Evolutionary conservation across 1,284 basidiomycete genomes (phyloP), one percentile per base, ranked within the genome.

Genomic region (Peniophora sp.): DNA sequence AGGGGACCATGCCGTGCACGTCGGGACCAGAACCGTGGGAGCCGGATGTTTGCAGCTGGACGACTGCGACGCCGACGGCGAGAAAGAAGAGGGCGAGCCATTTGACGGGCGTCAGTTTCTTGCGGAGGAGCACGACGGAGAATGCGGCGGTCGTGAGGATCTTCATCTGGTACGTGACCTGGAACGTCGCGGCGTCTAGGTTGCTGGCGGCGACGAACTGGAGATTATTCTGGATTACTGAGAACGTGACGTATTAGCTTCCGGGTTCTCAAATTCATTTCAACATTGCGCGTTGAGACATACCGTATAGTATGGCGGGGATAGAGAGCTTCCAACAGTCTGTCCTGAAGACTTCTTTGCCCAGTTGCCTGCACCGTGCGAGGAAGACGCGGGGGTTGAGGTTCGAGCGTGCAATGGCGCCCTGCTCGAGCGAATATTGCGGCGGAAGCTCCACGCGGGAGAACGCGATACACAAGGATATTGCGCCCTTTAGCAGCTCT

Each of bases 101-200:
- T 65, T 96, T 93, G 20, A 76, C 74, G 1, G 76, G 68, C 15
- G 74, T 78, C 41, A 97, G 73, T 54, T 79, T 79, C 63, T 79
- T 90, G 48, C 90, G 78, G 3, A 97, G 78, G 48, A 97, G 74
- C 3, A 85, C 60, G 48, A 96, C 92, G 47, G 89, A 92, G 69
- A 95, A 97, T 50, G 88, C 88, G 20, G 94, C 94, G 10, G 94
- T 97, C 24, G 94, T 97, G 57, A 97, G 79, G 61, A 97, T 96
- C 72, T 96, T 94, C 90, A 93, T 92, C 69, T 94, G 91, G 67
- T 94, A 94, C 24, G 86, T 88, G 56, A 94, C 89, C 62, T 92
- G 89, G 71, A 96, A 97, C 3, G 92, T 92, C 11, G 93, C 91
- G 44, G 92, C 92, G 53, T 92, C 89, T 52, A 98, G 78, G 65